Base-by-base conservation (phyloP, 768 basidiomycete genomes). In the Coprinopsis sp. region DNA sequence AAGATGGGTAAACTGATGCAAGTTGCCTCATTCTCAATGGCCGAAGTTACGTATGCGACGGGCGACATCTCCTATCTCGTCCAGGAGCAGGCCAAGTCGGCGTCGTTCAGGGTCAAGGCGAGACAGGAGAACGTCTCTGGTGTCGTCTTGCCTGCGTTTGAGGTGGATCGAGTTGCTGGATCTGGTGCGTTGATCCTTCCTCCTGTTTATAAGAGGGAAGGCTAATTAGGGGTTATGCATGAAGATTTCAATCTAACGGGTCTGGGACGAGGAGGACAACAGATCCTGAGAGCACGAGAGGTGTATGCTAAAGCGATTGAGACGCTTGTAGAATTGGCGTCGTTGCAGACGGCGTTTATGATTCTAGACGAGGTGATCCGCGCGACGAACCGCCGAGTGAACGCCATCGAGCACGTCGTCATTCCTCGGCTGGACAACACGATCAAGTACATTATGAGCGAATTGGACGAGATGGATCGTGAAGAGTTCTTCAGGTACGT, bases 1-100 rank as follows among this genome's bases (percentile, higher is more conserved):
- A 94, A 97, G 71, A 99, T 98, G 96, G 96, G 96, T 24, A 78
- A 90, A 49, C 94, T 98, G 21, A 96, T 99, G 84, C 96, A 99
- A 65, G 77, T 98, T 41, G 96, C 96, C 21, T 98, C 96, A 33
- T 96, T 99, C 76, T 96, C 94, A 33, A 86, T 98, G 71, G 96
- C 96, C 0, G 95, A 98, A 66, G 96, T 99, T 54, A 95, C 94
- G 16, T 99, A 98, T 69, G 83, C 94, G 27, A 95, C 96, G 7
- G 91, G 91, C 54, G 96, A 98, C 62, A 98, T 99, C 60, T 82
- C 91, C 37, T 99, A 98, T 68, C 88, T 96, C 52, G 92, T 99
- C 4, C 96, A 98, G 64, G 95, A 98, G 64, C 88, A 91, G 54
- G 94, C 91, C 23, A 88, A 89, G 60, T 74, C 81, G 25, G 96